Evolutionary conservation across 768 basidiomycete genomes (phyloP).

Genomic region (Hebeloma cylindrosporum): DNA sequence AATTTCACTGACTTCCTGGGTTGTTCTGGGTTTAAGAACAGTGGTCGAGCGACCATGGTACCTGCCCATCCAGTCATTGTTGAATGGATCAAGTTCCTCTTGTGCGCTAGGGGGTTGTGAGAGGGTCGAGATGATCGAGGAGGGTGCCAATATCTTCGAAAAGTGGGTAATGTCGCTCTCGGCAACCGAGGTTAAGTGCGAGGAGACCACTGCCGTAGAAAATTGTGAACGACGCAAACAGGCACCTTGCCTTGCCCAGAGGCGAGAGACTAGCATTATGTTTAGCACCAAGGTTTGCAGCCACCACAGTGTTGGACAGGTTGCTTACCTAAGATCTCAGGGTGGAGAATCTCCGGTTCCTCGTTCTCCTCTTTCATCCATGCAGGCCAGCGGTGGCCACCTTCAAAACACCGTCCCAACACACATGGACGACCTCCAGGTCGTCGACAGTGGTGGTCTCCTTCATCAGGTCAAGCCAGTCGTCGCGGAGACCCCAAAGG

Average conservation of each 20-base stretch:
- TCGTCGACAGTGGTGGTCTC: no score
- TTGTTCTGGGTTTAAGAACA: conserved; percentile 86
- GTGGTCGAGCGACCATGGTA: conserved; percentile 83
- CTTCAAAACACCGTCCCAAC: no score
- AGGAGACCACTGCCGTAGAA: conserved; percentile 23
- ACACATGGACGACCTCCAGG: no score
- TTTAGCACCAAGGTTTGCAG: no score
- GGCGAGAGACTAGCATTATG: conserved; percentile 23
- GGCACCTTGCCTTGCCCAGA: conserved; percentile 18
- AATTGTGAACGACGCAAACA: conserved; percentile 19
- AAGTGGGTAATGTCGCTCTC: conserved; percentile 66
- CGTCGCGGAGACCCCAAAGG: conserved; percentile 23
- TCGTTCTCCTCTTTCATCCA: no score
- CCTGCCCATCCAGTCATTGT: conserved; percentile 96
- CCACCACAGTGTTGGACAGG: no score
- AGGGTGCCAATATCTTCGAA: conserved; percentile 57
- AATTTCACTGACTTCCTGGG: conserved; percentile 84
- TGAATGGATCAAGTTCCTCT: conserved; percentile 75
- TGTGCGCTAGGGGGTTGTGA: conserved; percentile 44
- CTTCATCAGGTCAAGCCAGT: no score
- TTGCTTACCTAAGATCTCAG: no score
- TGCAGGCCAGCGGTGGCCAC: no score
- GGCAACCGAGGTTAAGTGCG: conserved; percentile 48
- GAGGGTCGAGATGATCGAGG: conserved; percentile 69
- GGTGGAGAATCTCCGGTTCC: no score